These are phyloP conservation scores for Akebia trifoliata DNA, from an alignment of 164 flowering plant species.

Conservation along the genomic window DNA sequence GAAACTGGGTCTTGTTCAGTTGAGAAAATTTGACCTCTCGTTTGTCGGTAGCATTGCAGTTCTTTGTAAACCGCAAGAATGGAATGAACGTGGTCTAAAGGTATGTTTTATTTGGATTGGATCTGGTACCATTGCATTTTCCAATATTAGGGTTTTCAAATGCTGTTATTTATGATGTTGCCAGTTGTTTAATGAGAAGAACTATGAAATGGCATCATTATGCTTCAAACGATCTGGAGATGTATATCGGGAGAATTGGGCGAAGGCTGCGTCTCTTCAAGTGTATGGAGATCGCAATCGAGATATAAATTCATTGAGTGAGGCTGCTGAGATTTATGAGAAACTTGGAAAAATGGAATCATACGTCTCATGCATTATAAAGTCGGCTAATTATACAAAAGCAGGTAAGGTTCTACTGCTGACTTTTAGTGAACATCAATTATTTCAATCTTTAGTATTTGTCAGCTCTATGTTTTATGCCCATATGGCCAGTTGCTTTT, in stretches of 20 bases:
- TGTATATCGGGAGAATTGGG: slow-evolving; percentile 35
- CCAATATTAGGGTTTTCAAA: not conserved
- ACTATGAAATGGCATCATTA: slow-evolving; percentile 61
- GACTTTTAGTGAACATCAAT: no score
- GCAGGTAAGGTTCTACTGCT: slow-evolving; percentile 34
- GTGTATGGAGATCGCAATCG: slow-evolving; percentile 38
- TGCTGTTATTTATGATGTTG: not conserved
- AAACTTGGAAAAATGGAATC: slow-evolving; percentile 42
- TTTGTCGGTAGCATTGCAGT: slow-evolving; percentile 2
- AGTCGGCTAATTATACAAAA: slow-evolving; percentile 38
- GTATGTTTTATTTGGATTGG: not conserved
- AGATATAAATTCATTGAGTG: slow-evolving; percentile 31
- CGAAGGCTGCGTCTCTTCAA: slow-evolving; percentile 49
- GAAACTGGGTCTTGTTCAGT: slow-evolving; percentile 6
- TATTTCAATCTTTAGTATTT: no score
- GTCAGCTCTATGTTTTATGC: no score
- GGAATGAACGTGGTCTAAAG: slow-evolving; percentile 14
- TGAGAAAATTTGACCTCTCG: slow-evolving; percentile 5
- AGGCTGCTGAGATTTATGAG: slow-evolving; percentile 63
- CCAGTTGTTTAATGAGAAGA: slow-evolving; percentile 57
- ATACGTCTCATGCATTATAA: slow-evolving; percentile 57
- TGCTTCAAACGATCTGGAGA: slow-evolving; percentile 80
- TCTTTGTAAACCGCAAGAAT: slow-evolving; percentile 11
- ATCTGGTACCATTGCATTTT: not conserved
- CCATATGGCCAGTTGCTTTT: no score